Evolutionary conservation across 257 asterid species (phyloP), one percentile per base, ranked within the genome.

Genomic region (Leptodermis oblonga): DNA sequence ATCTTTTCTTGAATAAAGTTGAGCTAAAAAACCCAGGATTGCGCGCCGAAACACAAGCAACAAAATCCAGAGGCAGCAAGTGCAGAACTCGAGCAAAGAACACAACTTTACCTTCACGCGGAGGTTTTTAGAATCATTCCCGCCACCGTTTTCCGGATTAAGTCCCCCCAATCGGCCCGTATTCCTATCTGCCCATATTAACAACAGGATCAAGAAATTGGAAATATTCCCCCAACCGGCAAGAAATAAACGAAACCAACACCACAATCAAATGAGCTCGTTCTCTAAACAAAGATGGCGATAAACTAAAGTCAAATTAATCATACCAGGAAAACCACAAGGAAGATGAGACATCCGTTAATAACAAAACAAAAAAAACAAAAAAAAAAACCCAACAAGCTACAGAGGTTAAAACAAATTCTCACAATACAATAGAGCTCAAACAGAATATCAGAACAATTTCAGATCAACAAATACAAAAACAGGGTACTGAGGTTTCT

Each of bases 71-170:
- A 25, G 26, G 8, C 1, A n/a, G 52, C 23, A 34, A 34, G 9
- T 5, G 34, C 71, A 48, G 15, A 36, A 5, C 17, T 52, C 25
- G n/a, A 31, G 34, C 36, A 31, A 68, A 49, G 13, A 4, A 18
- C 26, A 69, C 9, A 39, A 18, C 23, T 28, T 46, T 37, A 83
- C 88, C 86, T 83, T 83, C 46, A 83, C 86, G 4, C 76, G 75
- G 53, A 83, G 79, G 73, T 83, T 83, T 62, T 79, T 83, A 55
- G 86, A 74, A 62, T 83, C 88, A 69, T 49, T 67, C 42, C 72
- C 69, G 34, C 76, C 83, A 65, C 76, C 77, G 43, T 65, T 72
- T 42, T 81, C 86, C 26, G 79, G 77, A 74, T 78, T 74, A 66
- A 81, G 82, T 49, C 84, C 82, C 26, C 77, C 80, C 25, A 70